phyloP scores from a whole-genome alignment of 768 basidiomycete genomes.

The Kwoniella bestiolae region DNA sequence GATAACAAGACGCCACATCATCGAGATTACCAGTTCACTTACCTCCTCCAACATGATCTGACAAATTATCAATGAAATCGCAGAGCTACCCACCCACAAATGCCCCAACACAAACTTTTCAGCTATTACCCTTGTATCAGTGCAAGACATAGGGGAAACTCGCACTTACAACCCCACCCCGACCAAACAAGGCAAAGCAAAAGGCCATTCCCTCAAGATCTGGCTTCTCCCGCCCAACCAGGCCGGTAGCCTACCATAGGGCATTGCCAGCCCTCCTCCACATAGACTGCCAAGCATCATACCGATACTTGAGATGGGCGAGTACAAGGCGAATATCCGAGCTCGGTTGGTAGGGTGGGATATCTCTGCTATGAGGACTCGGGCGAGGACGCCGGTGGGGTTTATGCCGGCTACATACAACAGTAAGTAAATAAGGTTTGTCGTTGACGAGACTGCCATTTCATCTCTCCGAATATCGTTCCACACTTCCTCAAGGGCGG shows the following conservation, averaged over 20 bases:
- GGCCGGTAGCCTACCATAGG: conserved; percentile 35
- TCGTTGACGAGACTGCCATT: too few species aligned
- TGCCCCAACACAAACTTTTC: too few species aligned
- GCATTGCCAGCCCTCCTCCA: conserved; percentile 35
- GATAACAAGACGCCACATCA: too few species aligned
- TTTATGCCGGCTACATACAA: conserved; percentile 43
- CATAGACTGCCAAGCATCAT: conserved; percentile 36
- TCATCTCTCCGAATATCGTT: too few species aligned
- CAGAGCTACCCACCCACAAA: too few species aligned
- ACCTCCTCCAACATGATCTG: too few species aligned
- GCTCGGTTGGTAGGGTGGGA: conserved; percentile 36
- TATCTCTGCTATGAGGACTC: conserved; percentile 35
- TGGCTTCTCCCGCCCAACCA: conserved; percentile 37
- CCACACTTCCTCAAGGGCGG: too few species aligned
- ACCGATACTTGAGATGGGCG: conserved; percentile 36
- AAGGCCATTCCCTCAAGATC: conserved; percentile 38
- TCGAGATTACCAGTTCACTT: too few species aligned
- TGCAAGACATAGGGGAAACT: too few species aligned
- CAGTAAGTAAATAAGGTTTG: neutral
- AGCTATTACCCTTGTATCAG: too few species aligned
- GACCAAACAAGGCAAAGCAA: conserved; percentile 41
- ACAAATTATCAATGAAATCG: neutral
- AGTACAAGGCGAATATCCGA: conserved; percentile 41
- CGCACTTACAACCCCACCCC: conserved; percentile 27
- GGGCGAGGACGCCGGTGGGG: conserved; percentile 29